Base-by-base conservation (phyloP, 2,329 filamentous ascomycete genomes). In the Gaeumannomyces sp. region DNA sequence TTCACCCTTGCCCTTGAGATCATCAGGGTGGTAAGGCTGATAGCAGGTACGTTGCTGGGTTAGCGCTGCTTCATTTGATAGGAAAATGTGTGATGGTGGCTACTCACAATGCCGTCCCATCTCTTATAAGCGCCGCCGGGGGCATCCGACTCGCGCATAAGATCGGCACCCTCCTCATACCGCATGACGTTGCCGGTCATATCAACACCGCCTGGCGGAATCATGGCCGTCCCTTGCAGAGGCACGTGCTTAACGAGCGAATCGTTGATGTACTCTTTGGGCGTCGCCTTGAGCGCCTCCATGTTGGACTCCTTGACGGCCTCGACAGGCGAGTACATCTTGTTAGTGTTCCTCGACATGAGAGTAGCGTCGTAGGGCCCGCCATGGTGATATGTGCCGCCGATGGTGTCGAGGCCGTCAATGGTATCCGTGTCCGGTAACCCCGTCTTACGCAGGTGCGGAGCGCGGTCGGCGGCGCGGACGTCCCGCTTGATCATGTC, bases 281-380 rank as follows among this genome's bases (percentile, higher is more conserved):
- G 93, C 0, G 93, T 97, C 0, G 94, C 94, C 67, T 82, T 86
- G 62, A 97, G 75, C 0, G 93, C 91, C 74, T 92, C 90, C 64
- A 82, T 80, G 76, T 95, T 97, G 58, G 87, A 88, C 3, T 85
- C 81, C 65, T 81, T 80, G 6, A 96, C 84, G 2, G 93, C 94
- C 33, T 90, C 92, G 10, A 97, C 78, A 0, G 94, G 93, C 3
- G 91, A 88, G 66, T 80, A 80, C 68, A 76, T 76, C 70, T 79
- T 81, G 70, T 86, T 81, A 4, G 78, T 81, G 77, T 97, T 97
- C 61, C 91, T 85, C 16, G 90, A 85, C 1, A 89, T 80, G 63
- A 92, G 81, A 2, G 91, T 89, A 13, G 93, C 92, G 73, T 98
- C 94, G 70, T 91, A 98, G 0, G 94, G 94, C 0, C 94, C 93